A percentile compares a stretch with the other conserved stretches of the same genome.
Conservation (phyloP, 495 filamentous ascomycete species). For the Sporormia fimetaria region DNA sequence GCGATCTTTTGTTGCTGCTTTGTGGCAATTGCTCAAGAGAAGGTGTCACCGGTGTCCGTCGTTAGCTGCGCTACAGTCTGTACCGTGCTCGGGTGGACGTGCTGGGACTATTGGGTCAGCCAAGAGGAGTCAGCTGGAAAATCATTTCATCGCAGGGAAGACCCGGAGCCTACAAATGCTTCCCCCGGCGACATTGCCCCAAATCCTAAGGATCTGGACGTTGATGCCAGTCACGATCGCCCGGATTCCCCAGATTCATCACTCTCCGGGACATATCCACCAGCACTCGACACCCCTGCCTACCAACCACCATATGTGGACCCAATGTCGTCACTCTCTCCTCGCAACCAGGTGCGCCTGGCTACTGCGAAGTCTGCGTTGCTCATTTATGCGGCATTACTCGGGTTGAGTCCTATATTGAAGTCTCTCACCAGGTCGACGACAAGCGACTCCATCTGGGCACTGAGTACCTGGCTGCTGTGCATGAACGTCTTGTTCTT, state of each 20-base stretch:
- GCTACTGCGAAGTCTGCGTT: slow-evolving; percentile 78
- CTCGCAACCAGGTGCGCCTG: slow-evolving; percentile 54
- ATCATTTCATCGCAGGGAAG: too few species aligned
- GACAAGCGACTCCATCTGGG: slow-evolving; percentile 87
- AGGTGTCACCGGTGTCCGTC: slow-evolving; percentile 74
- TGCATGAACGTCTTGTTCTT: slow-evolving; percentile 95
- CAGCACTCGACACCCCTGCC: slow-evolving; percentile 9
- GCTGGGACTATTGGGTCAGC: slow-evolving; percentile 83
- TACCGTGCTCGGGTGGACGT: slow-evolving; percentile 76
- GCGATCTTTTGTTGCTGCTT: slow-evolving; percentile 92
- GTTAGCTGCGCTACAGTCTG: slow-evolving; percentile 72
- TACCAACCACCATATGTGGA: slow-evolving; percentile 26
- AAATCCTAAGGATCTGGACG: too few species aligned
- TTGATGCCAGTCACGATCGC: too few species aligned
- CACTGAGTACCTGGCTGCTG: slow-evolving; percentile 84
- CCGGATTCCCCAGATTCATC: too few species aligned
- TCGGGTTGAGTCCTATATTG: slow-evolving; percentile 85
- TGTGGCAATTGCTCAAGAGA: slow-evolving; percentile 73
- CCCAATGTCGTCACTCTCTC: slow-evolving; percentile 37
- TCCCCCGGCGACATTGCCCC: too few species aligned
- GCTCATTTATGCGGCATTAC: slow-evolving; percentile 81
- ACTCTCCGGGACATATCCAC: too few species aligned
- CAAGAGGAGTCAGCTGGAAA: slow-evolving; percentile 35
- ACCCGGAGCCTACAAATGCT: too few species aligned
- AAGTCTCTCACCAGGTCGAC: slow-evolving; percentile 89